Evolutionary conservation across 2,329 filamentous ascomycete species (phyloP).

Genomic region (Microcyclospora tardicrescens): DNA sequence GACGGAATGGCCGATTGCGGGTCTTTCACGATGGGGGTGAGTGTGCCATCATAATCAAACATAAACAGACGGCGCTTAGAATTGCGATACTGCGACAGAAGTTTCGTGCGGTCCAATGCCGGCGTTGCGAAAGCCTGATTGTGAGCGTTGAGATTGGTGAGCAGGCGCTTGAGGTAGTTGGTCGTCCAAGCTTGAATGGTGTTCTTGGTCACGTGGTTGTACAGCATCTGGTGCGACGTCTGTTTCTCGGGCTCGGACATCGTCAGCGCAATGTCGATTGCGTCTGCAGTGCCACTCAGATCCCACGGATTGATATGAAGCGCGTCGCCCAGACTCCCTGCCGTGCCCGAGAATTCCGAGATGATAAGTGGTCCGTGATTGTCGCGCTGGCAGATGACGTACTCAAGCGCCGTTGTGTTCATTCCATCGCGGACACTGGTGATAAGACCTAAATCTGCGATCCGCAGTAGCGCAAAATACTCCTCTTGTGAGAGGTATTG

Average conservation of each 20-base stretch:
- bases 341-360: slow-evolving; percentile 92
- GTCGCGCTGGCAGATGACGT: slow-evolving; percentile 82
- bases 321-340: slow-evolving; percentile 69
- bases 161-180: slow-evolving; percentile 63
- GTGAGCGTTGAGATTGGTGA: slow-evolving; percentile 67
- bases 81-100: slow-evolving; percentile 61
- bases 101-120: slow-evolving; percentile 58
- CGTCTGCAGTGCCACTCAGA: slow-evolving; percentile 65
- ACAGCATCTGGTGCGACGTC: slow-evolving; percentile 60
- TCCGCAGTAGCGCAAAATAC: slow-evolving; percentile 85
- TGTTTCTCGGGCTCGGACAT: slow-evolving; percentile 56
- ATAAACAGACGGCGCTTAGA: slow-evolving; percentile 79
- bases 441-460: slow-evolving; percentile 84
- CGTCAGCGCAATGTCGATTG: slow-evolving; percentile 68
- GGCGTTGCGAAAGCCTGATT: slow-evolving; percentile 67
- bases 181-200: slow-evolving; percentile 79
- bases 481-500: slow-evolving; percentile 83
- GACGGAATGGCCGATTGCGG: slow-evolving; percentile 82
- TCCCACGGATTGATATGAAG: slow-evolving; percentile 98
- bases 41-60: slow-evolving; percentile 96
- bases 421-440: slow-evolving; percentile 94
- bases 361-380: slow-evolving; percentile 79
- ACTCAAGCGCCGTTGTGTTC: slow-evolving; percentile 95
- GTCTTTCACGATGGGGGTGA: slow-evolving; percentile 89
- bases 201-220: slow-evolving; percentile 71